Evolutionary conservation across 192 early-diverging fungal species (phyloP), one percentile per base, ranked within the genome.

Genomic region (Ambispora gerdemannii): DNA sequence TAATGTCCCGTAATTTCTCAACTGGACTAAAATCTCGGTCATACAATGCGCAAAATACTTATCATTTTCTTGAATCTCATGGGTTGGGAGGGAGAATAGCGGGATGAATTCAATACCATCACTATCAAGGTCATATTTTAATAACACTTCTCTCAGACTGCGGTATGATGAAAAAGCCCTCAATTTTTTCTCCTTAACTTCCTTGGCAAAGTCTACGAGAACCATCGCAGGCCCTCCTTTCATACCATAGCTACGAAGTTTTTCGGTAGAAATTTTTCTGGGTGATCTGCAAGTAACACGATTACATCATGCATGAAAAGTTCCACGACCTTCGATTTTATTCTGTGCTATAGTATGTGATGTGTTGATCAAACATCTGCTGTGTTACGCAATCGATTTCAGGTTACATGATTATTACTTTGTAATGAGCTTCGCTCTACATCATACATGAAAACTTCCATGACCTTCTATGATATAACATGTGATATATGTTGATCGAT

Each of bases 331-430:
- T 56, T 56, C 53, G 53, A 56, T 56, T 56, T 56, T 56, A 6
- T 56, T 56, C 53, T 56, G 53, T 56, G 53, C 4, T 56, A 27
- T 56, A 56, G n/a, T n/a, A n/a, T n/a, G n/a, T n/a, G n/a, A n/a
- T n/a, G n/a, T 56, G 53, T 56, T 56, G 53, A 56, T 56, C 53
- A 20, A 56, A 56, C 53, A 56, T 56, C n/a, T n/a, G n/a, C 53
- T 56, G 53, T 56, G 20, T 56, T 56, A 56, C 53, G 53, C 53
- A 56, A n/a, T n/a, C n/a, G n/a, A n/a, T n/a, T n/a, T n/a, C n/a
- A n/a, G n/a, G n/a, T n/a, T n/a, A n/a, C n/a, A n/a, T n/a, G n/a
- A n/a, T 49, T 13, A 49, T 8, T 19, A 49, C 19, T 19, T 8
- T 8, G 8, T 13, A 13, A 49, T 8, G 47, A n/a, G n/a, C n/a